Percentiles rank a stretch among this genome's conserved stretches.
phyloP scores from a whole-genome alignment of 2,329 filamentous ascomycete species.

The Pestalotiopsis sp. region DNA sequence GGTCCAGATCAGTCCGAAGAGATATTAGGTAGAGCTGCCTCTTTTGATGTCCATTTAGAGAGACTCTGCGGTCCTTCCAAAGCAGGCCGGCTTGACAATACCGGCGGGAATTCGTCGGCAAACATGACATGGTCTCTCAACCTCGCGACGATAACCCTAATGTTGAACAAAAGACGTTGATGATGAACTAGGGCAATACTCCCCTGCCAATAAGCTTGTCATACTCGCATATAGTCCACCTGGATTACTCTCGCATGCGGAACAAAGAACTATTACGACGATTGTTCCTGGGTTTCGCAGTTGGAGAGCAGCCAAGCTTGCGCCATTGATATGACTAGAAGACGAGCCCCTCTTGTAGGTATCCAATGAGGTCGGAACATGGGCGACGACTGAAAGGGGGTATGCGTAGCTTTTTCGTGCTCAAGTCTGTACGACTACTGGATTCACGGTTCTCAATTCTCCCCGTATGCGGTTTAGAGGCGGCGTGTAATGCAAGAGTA shows the following conservation, averaged over 20 bases:
- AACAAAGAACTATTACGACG: neutral
- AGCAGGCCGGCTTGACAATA: no score
- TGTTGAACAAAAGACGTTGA: no score
- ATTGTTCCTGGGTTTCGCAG: neutral
- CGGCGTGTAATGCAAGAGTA: conserved; percentile 20
- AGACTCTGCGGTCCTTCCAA: no score
- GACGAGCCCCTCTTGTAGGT: neutral
- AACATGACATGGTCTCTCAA: no score
- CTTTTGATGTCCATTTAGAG: neutral
- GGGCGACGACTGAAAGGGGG: conserved; percentile 1
- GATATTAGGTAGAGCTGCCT: neutral
- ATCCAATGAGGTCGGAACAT: conserved; percentile 7
- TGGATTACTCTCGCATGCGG: neutral
- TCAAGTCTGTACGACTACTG: conserved; percentile 3
- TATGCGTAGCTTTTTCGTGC: conserved; percentile 7
- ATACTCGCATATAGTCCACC: neutral
- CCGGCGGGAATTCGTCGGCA: no score
- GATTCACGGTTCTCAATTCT: neutral
- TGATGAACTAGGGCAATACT: no score
- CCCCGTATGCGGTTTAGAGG: conserved; percentile 9
- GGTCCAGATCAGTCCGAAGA: conserved; percentile 11
- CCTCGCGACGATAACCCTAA: no score
- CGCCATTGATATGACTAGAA: conserved; percentile 2
- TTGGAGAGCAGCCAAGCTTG: neutral
- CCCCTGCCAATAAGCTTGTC: no score